Evolutionary conservation across 192 early-diverging fungal species (phyloP), one percentile per base, ranked within the genome.

Genomic region (Backusella sp.): DNA sequence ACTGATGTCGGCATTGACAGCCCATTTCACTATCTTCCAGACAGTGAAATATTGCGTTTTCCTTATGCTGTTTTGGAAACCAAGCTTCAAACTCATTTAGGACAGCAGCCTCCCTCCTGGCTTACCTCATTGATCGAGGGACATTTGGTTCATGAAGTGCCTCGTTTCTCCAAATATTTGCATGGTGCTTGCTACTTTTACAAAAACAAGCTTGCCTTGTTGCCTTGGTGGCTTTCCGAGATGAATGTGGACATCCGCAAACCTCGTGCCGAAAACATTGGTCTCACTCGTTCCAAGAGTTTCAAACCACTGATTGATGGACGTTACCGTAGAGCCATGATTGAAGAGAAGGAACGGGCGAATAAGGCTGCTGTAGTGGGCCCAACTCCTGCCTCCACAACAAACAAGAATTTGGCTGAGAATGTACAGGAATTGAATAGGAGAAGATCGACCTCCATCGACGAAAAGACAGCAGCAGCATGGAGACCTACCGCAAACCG

Each of bases 61-160:
- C 97, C 97, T 44, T 98, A 97, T 77, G 97, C 98, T 49, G 87
- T 99, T 6, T 86, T 99, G 19, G 98, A 96, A 73, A 87, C 95
- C 56, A 96, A 96, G 81, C 77, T 96, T 36, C 91, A 96, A 74
- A 88, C 89, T 6, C 85, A 91, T 46, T 81, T 86, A 39, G 91
- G 91, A 39, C 85, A 89, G 42, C 80, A 88, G 46, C 87, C 91
- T 28, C 95, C 95, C 5, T 75, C 83, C 12, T 96, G 95, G 95
- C 90, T 95, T n/a, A 83, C 85, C 17, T 90, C 93, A 66, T 83
- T 96, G 28, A 78, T 94, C 69, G 87, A 88, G 19, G 87, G 87
- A 73, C 90, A 93, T 76, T 77, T 96, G 79, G 90, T 95, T 17
- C 88, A 92, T 77, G 92, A 93, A 66, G 93, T 92, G 3, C 92